These are phyloP conservation scores for Alternaria viburni DNA, from an alignment of 2,329 filamentous ascomycete genomes.

Conservation along the genomic window DNA sequence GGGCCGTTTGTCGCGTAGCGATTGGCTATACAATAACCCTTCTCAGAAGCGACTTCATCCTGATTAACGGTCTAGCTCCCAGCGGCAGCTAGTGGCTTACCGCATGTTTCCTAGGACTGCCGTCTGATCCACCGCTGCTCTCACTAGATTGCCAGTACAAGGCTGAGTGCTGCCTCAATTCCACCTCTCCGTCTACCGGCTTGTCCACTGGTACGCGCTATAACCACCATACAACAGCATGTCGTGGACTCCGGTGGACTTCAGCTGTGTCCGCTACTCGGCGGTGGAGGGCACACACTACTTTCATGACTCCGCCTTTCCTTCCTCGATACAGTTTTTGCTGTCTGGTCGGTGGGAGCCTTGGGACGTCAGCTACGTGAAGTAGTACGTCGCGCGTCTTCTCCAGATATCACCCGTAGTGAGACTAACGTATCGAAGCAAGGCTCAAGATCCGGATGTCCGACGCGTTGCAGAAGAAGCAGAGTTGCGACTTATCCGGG, in stretches of 20 bases:
- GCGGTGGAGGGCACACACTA: slow-evolving; percentile 39
- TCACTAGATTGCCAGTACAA: slow-evolving; percentile 8
- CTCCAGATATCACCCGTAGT: background rate
- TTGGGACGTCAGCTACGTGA: slow-evolving; percentile 41
- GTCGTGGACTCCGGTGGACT: slow-evolving; percentile 37
- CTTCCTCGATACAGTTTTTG: slow-evolving; percentile 39
- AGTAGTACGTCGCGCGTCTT: slow-evolving; percentile 24
- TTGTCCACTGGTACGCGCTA: background rate
- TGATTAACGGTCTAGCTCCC: slow-evolving; percentile 21
- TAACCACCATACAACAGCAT: slow-evolving; percentile 24
- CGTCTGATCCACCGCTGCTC: slow-evolving; percentile 16
- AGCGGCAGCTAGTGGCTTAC: slow-evolving; percentile 19
- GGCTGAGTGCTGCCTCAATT: slow-evolving; percentile 9
- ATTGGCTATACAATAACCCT: slow-evolving; percentile 17
- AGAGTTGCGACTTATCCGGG: slow-evolving; percentile 25
- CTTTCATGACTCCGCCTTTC: slow-evolving; percentile 37
- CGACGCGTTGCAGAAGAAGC: slow-evolving; percentile 38
- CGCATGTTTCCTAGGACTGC: slow-evolving; percentile 19
- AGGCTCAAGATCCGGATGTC: slow-evolving; percentile 37
- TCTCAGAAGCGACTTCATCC: slow-evolving; percentile 7
- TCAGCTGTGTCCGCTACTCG: slow-evolving; percentile 37
- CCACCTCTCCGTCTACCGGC: background rate
- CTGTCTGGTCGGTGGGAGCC: slow-evolving; percentile 39
- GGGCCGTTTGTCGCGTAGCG: slow-evolving; percentile 12
- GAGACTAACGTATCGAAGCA: slow-evolving; percentile 22